Evolutionary conservation across 495 filamentous ascomycete genomes (phyloP).

Genomic region (Annulohypoxylon stygium): DNA sequence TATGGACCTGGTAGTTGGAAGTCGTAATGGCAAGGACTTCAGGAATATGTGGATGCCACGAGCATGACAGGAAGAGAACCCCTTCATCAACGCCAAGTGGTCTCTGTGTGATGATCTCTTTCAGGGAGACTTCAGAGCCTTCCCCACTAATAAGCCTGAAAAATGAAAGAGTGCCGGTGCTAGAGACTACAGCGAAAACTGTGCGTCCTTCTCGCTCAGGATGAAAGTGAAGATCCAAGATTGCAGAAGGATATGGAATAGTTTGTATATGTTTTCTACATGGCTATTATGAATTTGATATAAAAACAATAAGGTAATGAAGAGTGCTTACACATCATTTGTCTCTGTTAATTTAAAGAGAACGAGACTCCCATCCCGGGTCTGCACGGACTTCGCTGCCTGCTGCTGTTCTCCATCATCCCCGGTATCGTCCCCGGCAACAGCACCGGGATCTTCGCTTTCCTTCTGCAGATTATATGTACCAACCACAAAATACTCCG

Average conservation of each 20-base stretch:
- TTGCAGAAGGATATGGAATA: conserved; percentile 71
- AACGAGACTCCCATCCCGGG: conserved; percentile 78
- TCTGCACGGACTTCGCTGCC: conserved; percentile 59
- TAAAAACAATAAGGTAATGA: neutral
- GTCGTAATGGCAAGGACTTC: conserved; percentile 74
- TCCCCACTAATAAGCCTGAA: conserved; percentile 61
- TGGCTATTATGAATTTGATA: conserved; percentile 36
- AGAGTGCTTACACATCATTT: conserved; percentile 64
- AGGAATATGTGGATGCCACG: conserved; percentile 71
- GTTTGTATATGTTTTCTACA: conserved; percentile 61
- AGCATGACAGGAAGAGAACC: conserved; percentile 76
- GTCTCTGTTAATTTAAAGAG: conserved; percentile 68
- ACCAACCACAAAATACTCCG: conserved; percentile 81
- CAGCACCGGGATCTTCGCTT: conserved; percentile 44
- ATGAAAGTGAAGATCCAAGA: conserved; percentile 90
- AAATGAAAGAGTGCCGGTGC: conserved; percentile 75
- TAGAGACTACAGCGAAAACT: conserved; percentile 77
- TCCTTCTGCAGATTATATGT: conserved; percentile 82
- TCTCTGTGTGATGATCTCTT: conserved; percentile 51
- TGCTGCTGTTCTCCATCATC: conserved; percentile 40
- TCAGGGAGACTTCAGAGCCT: conserved; percentile 46
- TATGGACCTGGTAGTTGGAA: conserved; percentile 71
- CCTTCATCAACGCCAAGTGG: conserved; percentile 59
- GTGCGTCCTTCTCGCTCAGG: conserved; percentile 60
- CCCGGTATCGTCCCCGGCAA: conserved; percentile 52